A percentile compares a stretch with the other conserved stretches of the same genome.
Conservation (phyloP, 2,329 filamentous ascomycete genomes). For the Fusarium newnesense region DNA sequence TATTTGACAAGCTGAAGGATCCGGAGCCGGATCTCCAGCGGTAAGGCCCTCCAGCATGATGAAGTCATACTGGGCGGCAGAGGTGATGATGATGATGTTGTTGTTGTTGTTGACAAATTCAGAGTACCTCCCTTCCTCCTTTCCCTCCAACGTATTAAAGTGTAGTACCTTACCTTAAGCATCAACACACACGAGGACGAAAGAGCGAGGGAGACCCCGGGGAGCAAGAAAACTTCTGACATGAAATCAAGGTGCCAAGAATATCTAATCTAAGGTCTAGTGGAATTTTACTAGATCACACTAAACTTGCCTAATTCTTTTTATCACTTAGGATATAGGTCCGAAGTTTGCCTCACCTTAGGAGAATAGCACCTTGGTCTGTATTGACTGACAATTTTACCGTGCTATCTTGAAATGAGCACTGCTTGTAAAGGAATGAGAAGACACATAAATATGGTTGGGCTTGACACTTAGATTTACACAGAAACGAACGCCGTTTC, state of each 20-base stretch:
- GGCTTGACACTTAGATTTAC: not conserved
- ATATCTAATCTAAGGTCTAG: too few relatives aligned
- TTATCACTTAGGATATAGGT: too few relatives aligned
- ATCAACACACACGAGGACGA: not conserved
- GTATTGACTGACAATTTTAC: not conserved
- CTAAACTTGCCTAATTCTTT: too few relatives aligned
- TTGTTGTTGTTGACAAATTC: not conserved
- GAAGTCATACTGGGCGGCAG: not conserved
- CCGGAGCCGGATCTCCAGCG: not conserved
- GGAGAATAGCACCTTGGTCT: not conserved
- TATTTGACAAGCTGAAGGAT: not conserved
- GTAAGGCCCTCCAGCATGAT: too few relatives aligned
- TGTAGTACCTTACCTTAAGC: too few relatives aligned
- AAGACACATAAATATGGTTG: not conserved
- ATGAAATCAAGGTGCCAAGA: too few relatives aligned
- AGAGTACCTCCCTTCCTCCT: not conserved
- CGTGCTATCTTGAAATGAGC: not conserved
- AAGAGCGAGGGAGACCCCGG: not conserved
- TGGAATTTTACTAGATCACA: too few relatives aligned
- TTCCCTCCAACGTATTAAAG: not conserved
- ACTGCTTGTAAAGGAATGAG: not conserved
- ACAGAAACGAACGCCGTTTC: not conserved
- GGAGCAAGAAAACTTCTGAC: too few relatives aligned
- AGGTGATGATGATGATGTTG: not conserved
- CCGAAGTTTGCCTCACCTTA: too few relatives aligned